Base-by-base conservation (phyloP, 2,329 filamentous ascomycete species). In the Ilyonectria robusta region DNA sequence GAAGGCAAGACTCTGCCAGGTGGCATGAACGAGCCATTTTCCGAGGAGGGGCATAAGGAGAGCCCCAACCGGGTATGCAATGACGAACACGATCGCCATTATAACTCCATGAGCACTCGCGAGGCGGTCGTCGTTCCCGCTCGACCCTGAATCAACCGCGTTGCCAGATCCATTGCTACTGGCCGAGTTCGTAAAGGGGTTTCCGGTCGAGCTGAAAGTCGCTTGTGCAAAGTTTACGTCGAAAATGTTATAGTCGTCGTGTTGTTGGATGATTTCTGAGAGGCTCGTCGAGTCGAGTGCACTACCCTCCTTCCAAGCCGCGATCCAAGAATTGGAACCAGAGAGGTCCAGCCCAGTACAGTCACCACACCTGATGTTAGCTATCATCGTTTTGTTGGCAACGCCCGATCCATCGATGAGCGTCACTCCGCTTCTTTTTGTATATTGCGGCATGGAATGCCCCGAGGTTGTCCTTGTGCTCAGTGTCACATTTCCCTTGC, bases 321-420 rank as follows among this genome's bases (percentile, higher is more conserved):
- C 83, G 61, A 91, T 86, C 86, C 88, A 90, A 44, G 74, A 71
- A 10, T 83, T 79, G 37, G 72, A 70, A 57, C 81, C 81, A 6
- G 75, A 68, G n/a, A 87, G 77, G 51, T 81, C 75, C 63, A 90
- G 78, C 15, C 79, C 75, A 55, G 84, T 74, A 78, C 88, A 90
- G 77, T 86, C 87, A 53, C 80, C 71, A 77, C 89, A 89, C 44
- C 77, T 76, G 48, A 92, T 79, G 71, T 91, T 92, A 70, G 89
- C 90, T 4, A 85, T 82, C 85, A 92, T 90, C 23, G 81, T 79
- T 57, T 80, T 83, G 53, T 81, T 72, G 23, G 76, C 72, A 40
- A 92, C 80, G 44, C 89, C 89, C 51, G 88, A 91, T 54, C 90
- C 89, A 0, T 80, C 84, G 2, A 92, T 83, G 3, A 92, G 81